These are phyloP conservation scores for Dicorynia guianensis DNA, from an alignment of 306 rosid species.

Conservation along the genomic window DNA sequence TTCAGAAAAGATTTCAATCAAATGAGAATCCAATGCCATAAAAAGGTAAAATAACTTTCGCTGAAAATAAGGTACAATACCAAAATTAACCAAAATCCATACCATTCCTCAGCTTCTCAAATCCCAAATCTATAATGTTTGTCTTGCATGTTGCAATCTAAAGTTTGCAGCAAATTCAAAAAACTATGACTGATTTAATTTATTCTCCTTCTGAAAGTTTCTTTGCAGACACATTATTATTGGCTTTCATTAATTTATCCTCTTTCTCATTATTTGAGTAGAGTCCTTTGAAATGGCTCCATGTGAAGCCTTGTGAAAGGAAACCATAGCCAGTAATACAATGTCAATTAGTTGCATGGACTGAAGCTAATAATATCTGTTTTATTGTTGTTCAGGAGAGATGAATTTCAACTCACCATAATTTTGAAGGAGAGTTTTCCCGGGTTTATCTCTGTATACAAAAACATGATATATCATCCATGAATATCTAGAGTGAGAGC, in stretches of 20 bases:
- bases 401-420: neutral
- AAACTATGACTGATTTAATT: neutral
- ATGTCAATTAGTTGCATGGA: conserved; percentile 4
- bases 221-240: too few relatives aligned
- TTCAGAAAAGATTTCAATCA: neutral
- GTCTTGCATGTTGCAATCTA: conserved; percentile 9
- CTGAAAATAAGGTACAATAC: too few relatives aligned
- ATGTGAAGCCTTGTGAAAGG: neutral
- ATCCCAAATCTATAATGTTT: neutral
- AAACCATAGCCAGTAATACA: neutral
- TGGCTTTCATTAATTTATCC: conserved; percentile 20
- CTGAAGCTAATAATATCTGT: neutral
- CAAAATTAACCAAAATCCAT: neutral
- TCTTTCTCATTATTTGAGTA: conserved; percentile 7
- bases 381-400: neutral
- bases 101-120: conserved; percentile 8
- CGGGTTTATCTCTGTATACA: neutral
- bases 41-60: too few relatives aligned
- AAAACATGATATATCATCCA: too few relatives aligned
- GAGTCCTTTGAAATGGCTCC: neutral
- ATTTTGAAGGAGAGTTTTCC: neutral
- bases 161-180: conserved; percentile 18
- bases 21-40: neutral
- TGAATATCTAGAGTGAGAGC: too few relatives aligned
- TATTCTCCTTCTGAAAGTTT: neutral